These are phyloP conservation scores for Amanita exitialis DNA, from an alignment of 768 basidiomycete genomes.

Conservation along the genomic window DNA sequence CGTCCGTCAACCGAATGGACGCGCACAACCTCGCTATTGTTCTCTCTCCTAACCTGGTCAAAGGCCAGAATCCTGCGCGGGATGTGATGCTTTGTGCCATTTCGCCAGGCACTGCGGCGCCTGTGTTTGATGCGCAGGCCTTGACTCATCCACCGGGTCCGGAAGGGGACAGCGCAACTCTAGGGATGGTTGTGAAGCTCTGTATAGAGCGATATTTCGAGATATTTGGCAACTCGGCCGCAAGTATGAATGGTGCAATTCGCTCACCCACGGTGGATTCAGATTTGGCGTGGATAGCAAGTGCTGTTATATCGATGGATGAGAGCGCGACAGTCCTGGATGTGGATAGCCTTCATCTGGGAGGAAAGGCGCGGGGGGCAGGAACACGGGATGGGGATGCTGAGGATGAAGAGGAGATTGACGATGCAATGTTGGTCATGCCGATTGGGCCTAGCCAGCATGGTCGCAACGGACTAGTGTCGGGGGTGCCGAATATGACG, in stretches of 20 bases:
- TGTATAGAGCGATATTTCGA: slow-evolving; percentile 83
- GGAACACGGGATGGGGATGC: neutral
- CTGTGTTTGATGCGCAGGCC: slow-evolving; percentile 8
- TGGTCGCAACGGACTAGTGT: slow-evolving; percentile 10
- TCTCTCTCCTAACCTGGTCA: slow-evolving; percentile 70
- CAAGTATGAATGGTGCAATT: slow-evolving; percentile 52
- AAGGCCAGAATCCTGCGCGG: slow-evolving; percentile 51
- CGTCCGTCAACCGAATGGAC: slow-evolving; percentile 68
- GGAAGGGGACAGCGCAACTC: slow-evolving; percentile 44
- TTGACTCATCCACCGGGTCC: slow-evolving; percentile 13
- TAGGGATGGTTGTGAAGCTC: slow-evolving; percentile 62
- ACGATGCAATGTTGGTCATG: slow-evolving; percentile 70
- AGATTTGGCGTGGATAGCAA: slow-evolving; percentile 6
- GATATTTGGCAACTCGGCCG: slow-evolving; percentile 73
- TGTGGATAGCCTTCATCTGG: slow-evolving; percentile 7
- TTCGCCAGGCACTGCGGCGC: slow-evolving; percentile 2
- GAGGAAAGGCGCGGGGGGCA: neutral
- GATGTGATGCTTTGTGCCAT: slow-evolving; percentile 63
- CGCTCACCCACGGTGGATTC: slow-evolving; percentile 9
- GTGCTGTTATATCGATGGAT: neutral
- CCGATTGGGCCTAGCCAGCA: slow-evolving; percentile 39
- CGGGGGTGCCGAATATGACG: neutral
- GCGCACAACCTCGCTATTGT: slow-evolving; percentile 77
- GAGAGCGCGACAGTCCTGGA: slow-evolving; percentile 10
- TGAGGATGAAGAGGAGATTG: slow-evolving; percentile 58